A percentile compares a stretch with the other conserved stretches of the same genome.
phyloP scores from a whole-genome alignment of 1,139 yeast species.

The Taiozyma sp. region DNA sequence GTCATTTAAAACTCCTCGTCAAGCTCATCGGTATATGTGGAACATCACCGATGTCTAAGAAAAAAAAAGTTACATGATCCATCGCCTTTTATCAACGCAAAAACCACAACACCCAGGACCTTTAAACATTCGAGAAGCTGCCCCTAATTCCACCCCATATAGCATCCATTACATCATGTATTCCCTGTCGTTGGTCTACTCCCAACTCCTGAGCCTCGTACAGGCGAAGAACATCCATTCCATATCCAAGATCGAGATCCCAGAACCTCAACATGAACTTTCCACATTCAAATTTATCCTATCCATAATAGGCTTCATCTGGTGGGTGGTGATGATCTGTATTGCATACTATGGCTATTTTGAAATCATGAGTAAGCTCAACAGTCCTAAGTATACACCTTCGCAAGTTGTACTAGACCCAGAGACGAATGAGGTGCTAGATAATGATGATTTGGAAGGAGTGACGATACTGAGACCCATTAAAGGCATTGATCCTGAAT shows the following conservation, averaged over 20 bases:
- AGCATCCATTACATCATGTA: not conserved
- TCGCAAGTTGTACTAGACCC: conserved; percentile 1
- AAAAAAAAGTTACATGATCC: not conserved
- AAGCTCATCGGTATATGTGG: not conserved
- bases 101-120: not conserved
- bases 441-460: conserved; percentile 39
- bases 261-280: not conserved
- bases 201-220: not conserved
- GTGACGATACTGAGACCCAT: conserved; percentile 81
- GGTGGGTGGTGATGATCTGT: conserved; percentile 19
- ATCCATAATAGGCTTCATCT: conserved; percentile 15
- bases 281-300: conserved; percentile 1
- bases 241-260: not conserved
- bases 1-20: not conserved
- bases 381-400: conserved; percentile 14
- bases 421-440: conserved; percentile 6
- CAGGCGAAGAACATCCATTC: not conserved
- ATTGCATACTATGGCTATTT: conserved; percentile 19
- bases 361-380: conserved; percentile 19
- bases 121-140: not conserved
- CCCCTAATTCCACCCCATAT: not conserved
- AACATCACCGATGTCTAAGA: not conserved
- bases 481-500: conserved; percentile 78
- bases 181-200: not conserved
- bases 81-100: not conserved